A percentile compares a stretch with the other conserved stretches of the same genome.
phyloP scores from a whole-genome alignment of 805 yeast species.

The Ogataea neopini region DNA sequence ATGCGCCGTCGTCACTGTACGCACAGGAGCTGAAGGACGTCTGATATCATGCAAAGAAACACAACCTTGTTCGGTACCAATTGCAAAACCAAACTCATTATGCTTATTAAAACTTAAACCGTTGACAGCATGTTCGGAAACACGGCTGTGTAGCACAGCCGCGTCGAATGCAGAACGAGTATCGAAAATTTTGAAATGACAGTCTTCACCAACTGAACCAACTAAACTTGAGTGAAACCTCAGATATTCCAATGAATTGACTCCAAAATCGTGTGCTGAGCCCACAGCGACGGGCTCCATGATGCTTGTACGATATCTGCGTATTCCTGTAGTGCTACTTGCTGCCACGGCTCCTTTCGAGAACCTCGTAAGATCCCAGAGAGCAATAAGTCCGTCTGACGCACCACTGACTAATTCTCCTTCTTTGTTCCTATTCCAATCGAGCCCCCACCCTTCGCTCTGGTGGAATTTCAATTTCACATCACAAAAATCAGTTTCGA shows the following conservation, averaged over 20 bases:
- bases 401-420: conserved; percentile 64
- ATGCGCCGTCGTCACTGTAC: conserved; percentile 39
- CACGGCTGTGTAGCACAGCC: conserved; percentile 6
- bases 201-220: conserved; percentile 68
- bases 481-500: conserved; percentile 27
- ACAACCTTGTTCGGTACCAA: conserved; percentile 64
- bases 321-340: conserved; percentile 17
- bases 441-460: conserved; percentile 66
- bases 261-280: conserved; percentile 46
- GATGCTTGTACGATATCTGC: conserved; percentile 14
- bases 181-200: conserved; percentile 53
- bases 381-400: conserved; percentile 59
- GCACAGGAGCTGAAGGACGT: conserved; percentile 34
- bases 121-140: conserved; percentile 41
- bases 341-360: conserved; percentile 11
- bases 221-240: conserved; percentile 61
- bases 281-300: conserved; percentile 22
- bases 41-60: conserved; percentile 70
- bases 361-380: conserved; percentile 65
- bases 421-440: conserved; percentile 69
- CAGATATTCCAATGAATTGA: conserved; percentile 75
- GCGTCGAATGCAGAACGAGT: conserved; percentile 37
- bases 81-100: conserved; percentile 57
- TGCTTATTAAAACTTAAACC: conserved; percentile 59
- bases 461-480: conserved; percentile 32